Conservation (phyloP, 305 asterid species). For the Coffea humblotiana region DNA sequence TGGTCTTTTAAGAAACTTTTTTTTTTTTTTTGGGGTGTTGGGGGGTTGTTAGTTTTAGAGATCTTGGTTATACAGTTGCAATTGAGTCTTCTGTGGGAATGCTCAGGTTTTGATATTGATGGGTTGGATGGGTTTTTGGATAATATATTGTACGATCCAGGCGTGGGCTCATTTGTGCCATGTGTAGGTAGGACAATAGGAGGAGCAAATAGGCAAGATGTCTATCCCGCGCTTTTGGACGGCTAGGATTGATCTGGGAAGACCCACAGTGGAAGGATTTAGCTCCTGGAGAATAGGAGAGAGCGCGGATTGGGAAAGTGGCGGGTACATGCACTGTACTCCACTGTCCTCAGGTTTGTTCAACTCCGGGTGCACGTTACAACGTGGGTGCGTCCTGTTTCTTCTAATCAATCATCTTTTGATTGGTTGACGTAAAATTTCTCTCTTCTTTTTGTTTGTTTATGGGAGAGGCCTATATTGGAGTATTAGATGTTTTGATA, state of each 20-base stretch:
- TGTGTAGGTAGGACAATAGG: not conserved
- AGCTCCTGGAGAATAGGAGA: not conserved
- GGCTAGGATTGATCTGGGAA: conserved; percentile 27
- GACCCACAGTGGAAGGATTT: not conserved
- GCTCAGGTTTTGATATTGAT: conserved; percentile 11
- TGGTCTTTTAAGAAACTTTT: not conserved
- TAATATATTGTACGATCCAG: conserved; percentile 3
- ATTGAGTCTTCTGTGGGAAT: not conserved
- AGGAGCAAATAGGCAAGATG: not conserved
- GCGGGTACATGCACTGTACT: not conserved
- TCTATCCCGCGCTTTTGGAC: conserved; percentile 57
- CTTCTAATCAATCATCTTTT: too few relatives aligned
- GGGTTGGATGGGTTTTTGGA: conserved; percentile 8
- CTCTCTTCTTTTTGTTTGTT: too few relatives aligned
- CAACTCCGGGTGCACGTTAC: too few relatives aligned
- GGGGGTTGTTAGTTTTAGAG: not conserved
- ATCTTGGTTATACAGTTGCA: not conserved
- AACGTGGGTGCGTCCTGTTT: too few relatives aligned
- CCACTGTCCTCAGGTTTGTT: too few relatives aligned
- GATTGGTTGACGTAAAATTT: too few relatives aligned
- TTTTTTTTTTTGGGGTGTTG: too few relatives aligned
- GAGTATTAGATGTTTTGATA: too few relatives aligned
- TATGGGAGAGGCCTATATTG: too few relatives aligned
- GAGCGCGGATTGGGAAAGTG: not conserved
- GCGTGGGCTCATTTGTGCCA: not conserved